phyloP scores from a whole-genome alignment of 2,329 filamentous ascomycete species.

The Cordyceps farinosa region DNA sequence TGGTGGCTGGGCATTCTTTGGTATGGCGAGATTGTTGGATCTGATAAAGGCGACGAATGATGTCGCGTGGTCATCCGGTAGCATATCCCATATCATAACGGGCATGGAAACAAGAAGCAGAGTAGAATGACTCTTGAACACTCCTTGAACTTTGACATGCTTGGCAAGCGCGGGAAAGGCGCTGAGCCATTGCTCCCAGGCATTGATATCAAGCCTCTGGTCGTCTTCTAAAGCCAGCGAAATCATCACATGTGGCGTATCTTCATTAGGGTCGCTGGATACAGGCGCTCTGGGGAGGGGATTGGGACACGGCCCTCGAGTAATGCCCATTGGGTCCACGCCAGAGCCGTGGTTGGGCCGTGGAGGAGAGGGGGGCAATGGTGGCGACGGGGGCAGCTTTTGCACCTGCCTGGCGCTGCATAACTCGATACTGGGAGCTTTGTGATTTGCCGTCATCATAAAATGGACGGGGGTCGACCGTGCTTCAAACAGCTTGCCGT shows the following conservation, averaged over 20 bases:
- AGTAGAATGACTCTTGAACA: conserved; percentile 60
- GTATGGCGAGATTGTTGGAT: conserved; percentile 50
- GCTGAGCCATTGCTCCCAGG: conserved; percentile 56
- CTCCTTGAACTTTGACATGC: conserved; percentile 58
- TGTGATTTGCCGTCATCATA: conserved; percentile 61
- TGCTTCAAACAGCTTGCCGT: conserved; percentile 55
- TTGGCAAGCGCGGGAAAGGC: conserved; percentile 56
- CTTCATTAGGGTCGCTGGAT: conserved; percentile 46
- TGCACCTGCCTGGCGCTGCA: conserved; percentile 31
- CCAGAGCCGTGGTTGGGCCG: conserved; percentile 24
- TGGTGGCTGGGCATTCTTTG: conserved; percentile 24
- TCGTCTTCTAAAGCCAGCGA: conserved; percentile 57
- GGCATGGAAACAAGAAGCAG: conserved; percentile 56
- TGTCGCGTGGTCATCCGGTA: conserved; percentile 55
- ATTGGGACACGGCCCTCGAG: conserved; percentile 24
- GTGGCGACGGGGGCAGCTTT: conserved; percentile 32
- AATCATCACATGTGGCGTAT: conserved; percentile 59
- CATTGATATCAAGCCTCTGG: conserved; percentile 53
- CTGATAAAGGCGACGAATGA: conserved; percentile 58
- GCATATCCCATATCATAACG: conserved; percentile 56
- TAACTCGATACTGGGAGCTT: conserved; percentile 55
- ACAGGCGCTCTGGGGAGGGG: conserved; percentile 8
- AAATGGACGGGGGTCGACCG: conserved; percentile 59
- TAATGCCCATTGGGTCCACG: conserved; percentile 21
- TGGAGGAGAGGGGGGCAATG: conserved; percentile 30